These are phyloP conservation scores for Rhodotorula graminis DNA, from an alignment of 768 basidiomycete species.

Conservation along the genomic window DNA sequence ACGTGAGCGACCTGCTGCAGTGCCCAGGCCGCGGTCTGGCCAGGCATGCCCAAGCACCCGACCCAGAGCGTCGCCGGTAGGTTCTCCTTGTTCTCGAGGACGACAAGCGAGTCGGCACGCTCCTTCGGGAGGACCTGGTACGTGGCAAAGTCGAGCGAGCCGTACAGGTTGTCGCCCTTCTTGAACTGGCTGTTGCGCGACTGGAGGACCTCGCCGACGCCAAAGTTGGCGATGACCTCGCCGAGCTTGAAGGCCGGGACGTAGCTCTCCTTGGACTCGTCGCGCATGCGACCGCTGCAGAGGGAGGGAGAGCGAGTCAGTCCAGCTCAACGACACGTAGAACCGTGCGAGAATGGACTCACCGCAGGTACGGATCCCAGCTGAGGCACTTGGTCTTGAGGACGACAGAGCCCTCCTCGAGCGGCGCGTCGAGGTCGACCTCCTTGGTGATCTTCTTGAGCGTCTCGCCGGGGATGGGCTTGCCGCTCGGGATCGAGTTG, in stretches of 20 bases:
- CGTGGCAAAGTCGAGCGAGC: not conserved
- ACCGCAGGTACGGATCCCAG: slow-evolving; percentile 44
- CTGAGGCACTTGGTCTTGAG: slow-evolving; percentile 41
- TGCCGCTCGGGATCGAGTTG: slow-evolving; percentile 36
- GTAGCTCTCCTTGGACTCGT: slow-evolving; percentile 38
- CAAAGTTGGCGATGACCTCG: slow-evolving; percentile 37
- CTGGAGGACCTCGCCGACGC: slow-evolving; percentile 43
- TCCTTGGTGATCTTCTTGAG: slow-evolving; percentile 31
- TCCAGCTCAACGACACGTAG: too few species aligned
- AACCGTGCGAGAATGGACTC: too few species aligned
- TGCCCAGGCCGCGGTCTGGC: slow-evolving; percentile 47
- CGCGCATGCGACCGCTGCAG: slow-evolving; percentile 29
- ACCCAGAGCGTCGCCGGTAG: slow-evolving; percentile 39
- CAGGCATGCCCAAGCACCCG: slow-evolving; percentile 47
- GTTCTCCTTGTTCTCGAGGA: slow-evolving; percentile 41
- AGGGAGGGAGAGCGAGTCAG: too few species aligned
- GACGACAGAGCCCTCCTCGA: slow-evolving; percentile 26
- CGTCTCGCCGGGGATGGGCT: slow-evolving; percentile 37
- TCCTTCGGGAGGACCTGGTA: slow-evolving; percentile 23
- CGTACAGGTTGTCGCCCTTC: not conserved
- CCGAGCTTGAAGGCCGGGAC: slow-evolving; percentile 41
- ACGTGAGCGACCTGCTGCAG: slow-evolving; percentile 49
- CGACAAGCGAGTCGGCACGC: slow-evolving; percentile 16
- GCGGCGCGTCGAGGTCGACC: slow-evolving; percentile 42
- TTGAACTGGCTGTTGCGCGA: slow-evolving; percentile 24